Evolutionary conservation across 306 rosid species (phyloP).

Genomic region (Cucumis hystrix): DNA sequence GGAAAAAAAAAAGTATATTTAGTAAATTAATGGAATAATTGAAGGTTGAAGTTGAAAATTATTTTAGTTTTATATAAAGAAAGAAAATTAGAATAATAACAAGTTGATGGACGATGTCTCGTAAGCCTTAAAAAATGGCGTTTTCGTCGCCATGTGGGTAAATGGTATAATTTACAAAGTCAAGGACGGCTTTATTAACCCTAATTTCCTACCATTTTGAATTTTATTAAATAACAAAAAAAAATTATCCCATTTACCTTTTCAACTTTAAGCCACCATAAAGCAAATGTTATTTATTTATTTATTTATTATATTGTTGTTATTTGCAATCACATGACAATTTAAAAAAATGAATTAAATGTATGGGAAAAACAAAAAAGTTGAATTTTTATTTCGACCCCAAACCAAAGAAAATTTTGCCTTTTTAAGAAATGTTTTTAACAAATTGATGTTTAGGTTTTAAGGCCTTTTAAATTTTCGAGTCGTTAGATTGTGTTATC

Average conservation of each 20-base stretch:
- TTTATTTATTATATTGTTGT: too few relatives aligned
- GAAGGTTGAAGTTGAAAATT: neutral
- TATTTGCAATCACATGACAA: too few relatives aligned
- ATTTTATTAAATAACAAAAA: too few relatives aligned
- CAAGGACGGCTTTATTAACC: neutral
- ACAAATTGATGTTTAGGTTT: too few relatives aligned
- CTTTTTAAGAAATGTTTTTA: too few relatives aligned
- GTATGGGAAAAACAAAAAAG: neutral
- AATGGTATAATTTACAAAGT: neutral
- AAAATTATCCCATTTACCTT: neutral
- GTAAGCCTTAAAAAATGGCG: neutral
- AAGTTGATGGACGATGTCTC: neutral
- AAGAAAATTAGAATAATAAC: neutral
- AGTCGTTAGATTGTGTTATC: too few relatives aligned
- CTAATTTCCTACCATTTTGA: neutral
- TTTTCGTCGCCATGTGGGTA: neutral
- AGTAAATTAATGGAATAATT: neutral
- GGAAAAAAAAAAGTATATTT: neutral
- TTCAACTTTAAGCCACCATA: neutral
- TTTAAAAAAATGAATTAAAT: too few relatives aligned
- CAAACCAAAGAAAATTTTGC: too few relatives aligned
- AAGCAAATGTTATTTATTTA: neutral
- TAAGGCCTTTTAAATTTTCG: too few relatives aligned
- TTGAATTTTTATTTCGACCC: too few relatives aligned
- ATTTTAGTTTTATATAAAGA: neutral